Base-by-base conservation (phyloP, 345 rosid species). In the Populus davidiana region DNA sequence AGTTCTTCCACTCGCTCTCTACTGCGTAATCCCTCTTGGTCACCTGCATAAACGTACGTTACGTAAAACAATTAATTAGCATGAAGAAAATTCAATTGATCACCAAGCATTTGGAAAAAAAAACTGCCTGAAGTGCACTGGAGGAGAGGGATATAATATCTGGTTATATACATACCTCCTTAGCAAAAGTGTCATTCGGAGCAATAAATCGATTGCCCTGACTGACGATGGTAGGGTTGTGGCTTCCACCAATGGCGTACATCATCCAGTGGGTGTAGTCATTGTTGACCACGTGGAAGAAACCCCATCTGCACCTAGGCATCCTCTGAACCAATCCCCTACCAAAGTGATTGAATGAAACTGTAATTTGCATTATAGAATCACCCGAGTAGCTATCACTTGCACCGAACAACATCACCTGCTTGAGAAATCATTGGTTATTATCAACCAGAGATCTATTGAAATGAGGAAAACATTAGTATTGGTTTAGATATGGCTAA, bases 141-240 rank as follows among this genome's bases (percentile, higher is more conserved):
- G 33, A 31, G 33, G 33, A 31, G 33, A 31, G 3, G 33, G 33
- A 2, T 31, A 10, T 5, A 27, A 52, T 12, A 5, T 43, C 11
- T 12, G 50, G 4, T 36, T 20, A 20, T 18, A 6, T 20, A 35
- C 44, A 49, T 75, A 89, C 92, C 88, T 89, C 85, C 67, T 88
- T 88, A 14, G 88, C 83, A 38, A 8, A 9, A 7, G 17, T 14
- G 33, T 88, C 79, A 6, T 84, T 84, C 11, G 94, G 93, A 72
- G 97, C 97, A 21, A 86, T 85, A 88, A 87, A 92, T n/a, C 97
- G 86, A 43, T 92, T 92, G 20, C 94, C 97, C 67, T 90, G 90
- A 70, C 97, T 92, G 56, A 92, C 77, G 77, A 92, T 89, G 67
- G 93, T 90, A 31, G 94, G 94, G 23, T 75, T 25, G 27, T 70